Evolutionary conservation across 768 basidiomycete genomes (phyloP), one percentile per base, ranked within the genome.

Genomic region (Melanogaster broomeanus): DNA sequence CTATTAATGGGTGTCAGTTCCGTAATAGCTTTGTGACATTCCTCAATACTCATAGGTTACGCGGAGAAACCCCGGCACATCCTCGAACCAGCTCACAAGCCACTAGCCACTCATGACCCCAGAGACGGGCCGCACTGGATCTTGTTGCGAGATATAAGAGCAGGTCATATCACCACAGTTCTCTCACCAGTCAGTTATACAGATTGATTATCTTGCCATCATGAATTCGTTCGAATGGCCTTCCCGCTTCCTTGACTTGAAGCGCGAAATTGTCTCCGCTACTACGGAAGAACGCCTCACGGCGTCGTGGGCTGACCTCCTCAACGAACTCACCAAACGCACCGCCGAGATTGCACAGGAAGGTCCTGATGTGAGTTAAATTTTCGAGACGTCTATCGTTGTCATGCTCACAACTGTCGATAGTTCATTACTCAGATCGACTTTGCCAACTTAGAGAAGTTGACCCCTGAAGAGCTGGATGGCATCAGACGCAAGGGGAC

Each of bases 341-440:
- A 80, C 78, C 9, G 65, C 69, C 34, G 71, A 70, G 24, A 79
- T 87, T 35, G 72, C 71, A 2, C 58, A 71, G 42, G 64, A 72
- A 51, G 83, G 83, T 3, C 66, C 79, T 0, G 70, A 80, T 41
- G 86, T 84, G 58, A 48, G 78, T 31, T 11, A 2, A 31, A 11
- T 31, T 31, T 31, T 31, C 31, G 6, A 31, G 31, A 15, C 9
- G 31, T 31, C 11, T 3, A 13, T 5, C 12, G 31, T 15, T 4
- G 15, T 6, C 11, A 45, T 40, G 43, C 18, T 45, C 33, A 25
- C 9, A 21, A 28, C 22, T 7, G 22, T 48, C 16, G 16, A 50
- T 41, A 87, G 85, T 79, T 75, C 56, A 74, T 88, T 34, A 85
- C 87, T 4, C 80, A 82, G 64, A 77, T 88, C 43, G 70, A 79